Conservation (phyloP, 2,329 filamentous ascomycete species). For the Davidsoniella australis region DNA sequence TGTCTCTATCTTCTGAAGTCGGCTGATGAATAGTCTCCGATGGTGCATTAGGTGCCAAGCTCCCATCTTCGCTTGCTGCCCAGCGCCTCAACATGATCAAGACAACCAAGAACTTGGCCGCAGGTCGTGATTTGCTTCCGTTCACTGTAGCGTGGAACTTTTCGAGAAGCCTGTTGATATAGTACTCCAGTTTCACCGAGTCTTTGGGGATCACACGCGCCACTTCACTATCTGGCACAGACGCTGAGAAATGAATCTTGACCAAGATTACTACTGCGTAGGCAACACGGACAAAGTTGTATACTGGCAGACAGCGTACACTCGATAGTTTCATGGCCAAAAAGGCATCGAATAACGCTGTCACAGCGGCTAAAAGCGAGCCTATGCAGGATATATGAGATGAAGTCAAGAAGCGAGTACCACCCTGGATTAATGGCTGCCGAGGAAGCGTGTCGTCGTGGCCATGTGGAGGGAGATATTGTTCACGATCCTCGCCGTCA, state of each 20-base stretch:
- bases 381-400: slow-evolving; percentile 23
- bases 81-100: slow-evolving; percentile 53
- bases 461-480: slow-evolving; percentile 27
- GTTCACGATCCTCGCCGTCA: slow-evolving; percentile 26
- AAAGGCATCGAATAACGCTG: slow-evolving; percentile 43
- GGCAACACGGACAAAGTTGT: slow-evolving; percentile 53
- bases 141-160: slow-evolving; percentile 49
- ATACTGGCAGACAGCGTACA: slow-evolving; percentile 50
- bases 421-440: slow-evolving; percentile 10
- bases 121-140: slow-evolving; percentile 45
- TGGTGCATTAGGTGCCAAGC: background rate
- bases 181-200: slow-evolving; percentile 45
- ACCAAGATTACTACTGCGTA: slow-evolving; percentile 57
- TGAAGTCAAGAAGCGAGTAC: slow-evolving; percentile 23
- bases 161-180: slow-evolving; percentile 52
- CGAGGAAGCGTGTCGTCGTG: background rate
- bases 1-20: slow-evolving; percentile 4
- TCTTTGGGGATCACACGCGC: slow-evolving; percentile 53
- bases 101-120: slow-evolving; percentile 54
- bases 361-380: slow-evolving; percentile 21
- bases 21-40: background rate
- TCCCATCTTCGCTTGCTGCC: slow-evolving; percentile 29
- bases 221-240: slow-evolving; percentile 45
- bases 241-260: slow-evolving; percentile 55
- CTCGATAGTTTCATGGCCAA: slow-evolving; percentile 38